Evolutionary conservation across 2,329 filamentous ascomycete genomes (phyloP), one percentile per base, ranked within the genome.

Genomic region (Fusarium multiceps): DNA sequence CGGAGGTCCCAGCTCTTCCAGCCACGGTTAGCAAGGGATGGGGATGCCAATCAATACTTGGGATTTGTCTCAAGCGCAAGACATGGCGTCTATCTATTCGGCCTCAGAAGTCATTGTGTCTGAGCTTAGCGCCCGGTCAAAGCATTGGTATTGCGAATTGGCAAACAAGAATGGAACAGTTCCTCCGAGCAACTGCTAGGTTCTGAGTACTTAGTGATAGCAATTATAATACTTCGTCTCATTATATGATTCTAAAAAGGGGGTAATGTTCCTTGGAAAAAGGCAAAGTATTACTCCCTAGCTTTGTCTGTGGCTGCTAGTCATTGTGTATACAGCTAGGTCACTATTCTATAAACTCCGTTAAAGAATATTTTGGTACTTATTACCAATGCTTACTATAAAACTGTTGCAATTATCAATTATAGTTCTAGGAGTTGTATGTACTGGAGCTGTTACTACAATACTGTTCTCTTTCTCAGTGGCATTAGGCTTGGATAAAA

Each of bases 31-130:
- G 23, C 42, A 48, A 63, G 58, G 48, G 60, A 42, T 50, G 41
- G 32, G 21, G 40, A 11, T n/a, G 13, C 13, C 47, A 23, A 27
- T 23, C 47, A 28, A 27, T 30, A n/a, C n/a, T 27, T 8, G 25
- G 37, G 34, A 56, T 56, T 56, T 56, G 58, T 63, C 13, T 43
- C 34, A 18, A 21, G 12, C 18, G 18, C 12, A 40, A 63, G 60
- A 63, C 60, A 27, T 48, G 34, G 34, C 43, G 30, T 56, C 20
- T 45, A 16, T 41, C 20, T 32, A 28, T 28, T 47, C 42, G 48
- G 49, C 42, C 37, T 63, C 27, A 25, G 4, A 16, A 21, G 25
- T 42, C 55, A 40, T 43, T 34, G n/a, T 62, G 57, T 63, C 23
- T 62, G n/a, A 47, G 41, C 30, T 41, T 23, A 63, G 43, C 28